Conservation (phyloP, 228 moss, liverwort and hornwort species). For the Sphagnum fallax region DNA sequence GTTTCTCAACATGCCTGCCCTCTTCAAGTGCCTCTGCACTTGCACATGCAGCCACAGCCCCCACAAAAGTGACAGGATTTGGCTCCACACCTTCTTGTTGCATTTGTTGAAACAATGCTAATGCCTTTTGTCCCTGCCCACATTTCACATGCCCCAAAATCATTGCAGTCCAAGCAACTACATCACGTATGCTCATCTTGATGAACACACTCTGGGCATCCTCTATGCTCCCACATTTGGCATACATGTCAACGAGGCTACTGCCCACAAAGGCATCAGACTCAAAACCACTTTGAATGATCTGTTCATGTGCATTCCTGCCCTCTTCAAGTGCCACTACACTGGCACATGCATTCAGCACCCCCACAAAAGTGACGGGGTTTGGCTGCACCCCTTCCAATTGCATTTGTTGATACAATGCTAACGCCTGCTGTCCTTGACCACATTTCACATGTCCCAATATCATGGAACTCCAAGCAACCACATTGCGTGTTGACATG, state of each 20-base stretch:
- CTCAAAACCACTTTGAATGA: slow-evolving; percentile 22
- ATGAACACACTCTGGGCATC: slow-evolving; percentile 23
- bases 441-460: slow-evolving; percentile 26
- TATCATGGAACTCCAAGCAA: slow-evolving; percentile 9
- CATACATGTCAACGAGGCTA: slow-evolving; percentile 26
- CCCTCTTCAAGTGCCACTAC: not conserved
- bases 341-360: slow-evolving; percentile 26
- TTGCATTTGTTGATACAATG: slow-evolving; percentile 28
- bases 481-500: too few relatives aligned
- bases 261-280: slow-evolving; percentile 23
- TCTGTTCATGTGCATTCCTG: slow-evolving; percentile 16
- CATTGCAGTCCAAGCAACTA: slow-evolving; percentile 2
- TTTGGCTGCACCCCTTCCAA: slow-evolving; percentile 19
- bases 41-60: not conserved
- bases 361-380: slow-evolving; percentile 25
- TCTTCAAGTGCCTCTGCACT: not conserved
- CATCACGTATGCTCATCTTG: slow-evolving; percentile 25
- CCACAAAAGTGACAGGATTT: not conserved
- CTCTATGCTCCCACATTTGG: slow-evolving; percentile 30
- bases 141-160: not conserved
- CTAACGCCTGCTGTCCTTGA: slow-evolving; percentile 23
- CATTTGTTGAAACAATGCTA: not conserved
- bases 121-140: too few relatives aligned
- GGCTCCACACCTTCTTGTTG: slow-evolving; percentile 4
- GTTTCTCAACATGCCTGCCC: not conserved